phyloP scores from a whole-genome alignment of 2,329 filamentous ascomycete species.

The Fusarium tuaranense region DNA sequence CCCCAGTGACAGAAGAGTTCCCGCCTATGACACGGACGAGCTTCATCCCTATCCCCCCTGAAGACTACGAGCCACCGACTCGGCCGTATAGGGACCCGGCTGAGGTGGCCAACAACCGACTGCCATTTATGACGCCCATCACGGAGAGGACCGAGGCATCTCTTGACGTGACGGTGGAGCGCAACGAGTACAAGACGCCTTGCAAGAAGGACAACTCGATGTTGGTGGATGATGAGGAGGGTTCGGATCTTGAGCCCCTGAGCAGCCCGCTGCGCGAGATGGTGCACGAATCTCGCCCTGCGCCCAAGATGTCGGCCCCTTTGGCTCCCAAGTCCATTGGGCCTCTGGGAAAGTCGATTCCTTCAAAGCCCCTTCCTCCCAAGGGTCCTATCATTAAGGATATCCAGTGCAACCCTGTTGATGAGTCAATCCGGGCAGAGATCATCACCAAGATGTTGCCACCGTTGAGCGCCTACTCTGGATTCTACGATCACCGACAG shows the following conservation, averaged over 20 bases:
- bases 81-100: conserved; percentile 84
- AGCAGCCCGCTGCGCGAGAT: conserved; percentile 83
- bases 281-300: conserved; percentile 62
- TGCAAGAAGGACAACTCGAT: conserved; percentile 64
- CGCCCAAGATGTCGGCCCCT: conserved; percentile 64
- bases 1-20: conserved; percentile 55
- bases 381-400: conserved; percentile 85
- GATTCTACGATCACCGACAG: conserved; percentile 80
- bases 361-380: conserved; percentile 56
- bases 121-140: conserved; percentile 99
- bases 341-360: conserved; percentile 47
- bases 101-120: conserved; percentile 85
- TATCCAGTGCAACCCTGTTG: conserved; percentile 87
- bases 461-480: conserved; percentile 78
- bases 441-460: conserved; percentile 83
- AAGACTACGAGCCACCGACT: conserved; percentile 85
- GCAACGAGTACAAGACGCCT: conserved; percentile 80
- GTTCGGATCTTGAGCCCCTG: conserved; percentile 54
- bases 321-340: conserved; percentile 56
- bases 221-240: conserved; percentile 46
- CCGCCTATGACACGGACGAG: conserved; percentile 68
- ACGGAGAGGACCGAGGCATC: conserved; percentile 95
- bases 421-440: conserved; percentile 76
- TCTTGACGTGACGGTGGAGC: conserved; percentile 73
- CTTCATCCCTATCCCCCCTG: conserved; percentile 86